A percentile compares a stretch with the other conserved stretches of the same genome.
Conservation (phyloP, 352 stramenopile genomes). For the Globisporangium viniferum region DNA sequence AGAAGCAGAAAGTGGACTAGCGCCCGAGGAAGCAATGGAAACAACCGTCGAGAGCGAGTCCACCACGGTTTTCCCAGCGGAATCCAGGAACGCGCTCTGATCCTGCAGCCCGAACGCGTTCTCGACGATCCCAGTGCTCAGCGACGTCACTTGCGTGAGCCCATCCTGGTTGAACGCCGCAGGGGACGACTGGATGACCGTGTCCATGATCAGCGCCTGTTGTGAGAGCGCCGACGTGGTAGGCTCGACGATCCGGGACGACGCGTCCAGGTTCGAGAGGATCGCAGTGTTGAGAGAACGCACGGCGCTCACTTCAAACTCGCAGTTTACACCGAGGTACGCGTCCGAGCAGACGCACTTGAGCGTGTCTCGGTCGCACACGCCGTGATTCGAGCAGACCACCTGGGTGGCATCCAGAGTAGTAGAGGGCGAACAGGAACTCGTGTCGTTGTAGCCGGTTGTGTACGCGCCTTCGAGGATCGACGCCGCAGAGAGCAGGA, state of each 20-base stretch:
- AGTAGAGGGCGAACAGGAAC: background rate
- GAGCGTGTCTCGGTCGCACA: constrained; percentile 26
- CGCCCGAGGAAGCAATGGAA: constrained; percentile 14
- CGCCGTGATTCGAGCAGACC: constrained; percentile 32
- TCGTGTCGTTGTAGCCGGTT: background rate
- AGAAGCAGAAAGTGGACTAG: background rate
- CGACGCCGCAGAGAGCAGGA: constrained; percentile 40
- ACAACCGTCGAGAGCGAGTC: constrained; percentile 44
- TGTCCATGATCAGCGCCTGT: constrained; percentile 44
- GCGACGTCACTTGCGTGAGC: constrained; percentile 30
- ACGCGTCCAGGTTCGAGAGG: constrained; percentile 31
- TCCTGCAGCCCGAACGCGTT: constrained; percentile 45
- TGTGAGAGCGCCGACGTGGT: constrained; percentile 47
- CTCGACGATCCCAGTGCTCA: constrained; percentile 39
- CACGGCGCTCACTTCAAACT: constrained; percentile 32
- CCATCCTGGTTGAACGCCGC: constrained; percentile 30
- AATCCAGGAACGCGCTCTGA: constrained; percentile 35
- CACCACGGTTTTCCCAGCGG: constrained; percentile 37
- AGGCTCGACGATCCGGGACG: constrained; percentile 32
- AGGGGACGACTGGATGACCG: constrained; percentile 35
- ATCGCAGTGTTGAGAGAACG: constrained; percentile 42
- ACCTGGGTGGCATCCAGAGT: too few species aligned
- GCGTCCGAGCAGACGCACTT: constrained; percentile 31
- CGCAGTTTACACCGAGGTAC: constrained; percentile 44
- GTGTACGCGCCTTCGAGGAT: constrained; percentile 43